These are phyloP conservation scores for Globisporangium yorkense DNA, from an alignment of 352 stramenopile species.

Conservation along the genomic window DNA sequence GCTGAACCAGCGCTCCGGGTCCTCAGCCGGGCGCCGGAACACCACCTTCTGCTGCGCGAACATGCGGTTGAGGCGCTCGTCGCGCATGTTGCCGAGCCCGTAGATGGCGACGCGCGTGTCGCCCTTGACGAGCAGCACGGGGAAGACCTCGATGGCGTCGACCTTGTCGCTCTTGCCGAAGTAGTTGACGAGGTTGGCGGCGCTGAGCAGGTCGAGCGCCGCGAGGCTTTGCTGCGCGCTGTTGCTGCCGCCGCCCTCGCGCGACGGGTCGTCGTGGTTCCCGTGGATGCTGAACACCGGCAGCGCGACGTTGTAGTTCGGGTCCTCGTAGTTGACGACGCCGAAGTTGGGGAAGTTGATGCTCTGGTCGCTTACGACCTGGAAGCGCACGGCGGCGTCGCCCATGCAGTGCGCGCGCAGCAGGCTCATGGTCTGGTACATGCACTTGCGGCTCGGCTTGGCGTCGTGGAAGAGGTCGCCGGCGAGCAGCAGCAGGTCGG, in stretches of 20 bases:
- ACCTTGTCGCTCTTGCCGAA: conserved; percentile 94
- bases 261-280: conserved; percentile 98
- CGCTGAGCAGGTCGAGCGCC: conserved; percentile 93
- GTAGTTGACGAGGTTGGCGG: conserved; percentile 98
- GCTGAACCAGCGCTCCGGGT: conserved; percentile 92
- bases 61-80: conserved; percentile 98
- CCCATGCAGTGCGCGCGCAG: conserved; percentile 95
- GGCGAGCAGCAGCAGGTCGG: conserved; percentile 93
- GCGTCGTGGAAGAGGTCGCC: conserved; percentile 99
- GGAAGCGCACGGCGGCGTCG: conserved; percentile 74
- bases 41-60: conserved; percentile 94
- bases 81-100: conserved; percentile 96
- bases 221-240: conserved; percentile 75
- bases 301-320: conserved; percentile 92
- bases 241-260: conserved; percentile 71
- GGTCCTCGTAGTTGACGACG: conserved; percentile 96
- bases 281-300: conserved; percentile 99
- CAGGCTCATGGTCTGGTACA: conserved; percentile 97
- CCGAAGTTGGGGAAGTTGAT: conserved; percentile 89
- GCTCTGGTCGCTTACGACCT: conserved; percentile 89
- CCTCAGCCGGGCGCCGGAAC: conserved; percentile 86
- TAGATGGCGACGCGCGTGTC: conserved; percentile 95
- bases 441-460: conserved; percentile 93
- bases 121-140: conserved; percentile 96
- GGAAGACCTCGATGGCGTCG: conserved; percentile 94